Base-by-base conservation (phyloP, 305 asterid species). In the Fraxinus greggii region DNA sequence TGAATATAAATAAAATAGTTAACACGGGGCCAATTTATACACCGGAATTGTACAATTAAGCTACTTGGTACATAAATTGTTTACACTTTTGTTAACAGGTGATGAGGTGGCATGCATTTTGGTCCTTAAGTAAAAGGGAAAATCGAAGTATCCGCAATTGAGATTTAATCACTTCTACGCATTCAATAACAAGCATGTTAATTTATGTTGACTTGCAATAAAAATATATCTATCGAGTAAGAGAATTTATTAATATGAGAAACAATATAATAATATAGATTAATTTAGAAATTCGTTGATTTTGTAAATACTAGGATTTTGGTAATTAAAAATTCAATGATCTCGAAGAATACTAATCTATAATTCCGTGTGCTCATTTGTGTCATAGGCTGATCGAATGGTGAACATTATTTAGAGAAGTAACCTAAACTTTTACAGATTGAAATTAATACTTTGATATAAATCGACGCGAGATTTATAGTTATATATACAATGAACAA, bases 141-240 rank as follows among this genome's bases (percentile, higher is more conserved):
- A 94, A 77, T 93, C 97, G 17, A 96, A 96, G 90, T 92, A 96
- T 86, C 99, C 94, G 97, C 92, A 86, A 36, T 75, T 75, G 81
- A 51, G 81, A 80, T 45, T 59, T 45, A 75, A 75, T 82, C 85
- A 88, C 78, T 78, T 56, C 61, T 24, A 80, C 9, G 56, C 51
- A 74, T 33, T 32, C 51, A 13, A 17, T 17, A 17, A 4, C 63
- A 48, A 1, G 54, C n/a, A 45, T 9, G 54, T 45, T 12, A 4
- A 48, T 17, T 32, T 19, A 61, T 21, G 31, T 26, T 33, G 9
- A n/a, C 28, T 61, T 15, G 69, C 7, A 32, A 81, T 28, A 24
- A 72, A 76, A 15, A 51, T 9, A 89, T 31, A 31, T 29, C 31
- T 29, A 29, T 29, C 6, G 35, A 32, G 36, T 32, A 32, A 48